Conservation (phyloP, 345 rosid genomes). For the Moringa oleifera region DNA sequence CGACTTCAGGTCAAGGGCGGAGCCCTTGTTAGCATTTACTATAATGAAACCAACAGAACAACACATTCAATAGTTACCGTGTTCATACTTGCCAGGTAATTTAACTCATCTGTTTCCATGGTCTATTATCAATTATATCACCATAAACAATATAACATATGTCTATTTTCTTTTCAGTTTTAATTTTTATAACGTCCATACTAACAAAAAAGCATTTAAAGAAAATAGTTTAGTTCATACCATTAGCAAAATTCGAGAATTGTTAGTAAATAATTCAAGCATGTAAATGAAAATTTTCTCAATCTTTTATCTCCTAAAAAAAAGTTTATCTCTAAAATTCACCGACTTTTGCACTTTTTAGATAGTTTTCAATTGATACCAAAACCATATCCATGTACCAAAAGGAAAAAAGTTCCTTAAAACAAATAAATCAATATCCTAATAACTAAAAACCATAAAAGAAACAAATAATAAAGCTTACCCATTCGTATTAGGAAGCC, state of each 20-base stretch:
- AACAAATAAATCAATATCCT: too few relatives aligned
- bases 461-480: too few relatives aligned
- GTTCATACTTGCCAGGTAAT: not conserved
- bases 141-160: too few relatives aligned
- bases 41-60: not conserved
- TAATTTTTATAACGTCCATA: not conserved
- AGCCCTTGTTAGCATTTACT: not conserved
- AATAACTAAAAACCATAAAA: too few relatives aligned
- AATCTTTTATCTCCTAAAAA: too few relatives aligned
- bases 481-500: conserved; percentile 27
- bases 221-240: conserved; percentile 30
- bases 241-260: too few relatives aligned
- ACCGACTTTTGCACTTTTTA: not conserved
- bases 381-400: not conserved
- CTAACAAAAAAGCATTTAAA: not conserved
- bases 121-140: not conserved
- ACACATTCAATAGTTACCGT: not conserved
- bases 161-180: too few relatives aligned
- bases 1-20: not conserved
- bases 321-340: too few relatives aligned
- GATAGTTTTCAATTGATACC: not conserved
- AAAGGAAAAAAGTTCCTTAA: too few relatives aligned
- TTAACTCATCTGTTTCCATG: not conserved
- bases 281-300: too few relatives aligned
- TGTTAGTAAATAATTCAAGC: too few relatives aligned